Evolutionary conservation across 495 filamentous ascomycete genomes (phyloP).

Genomic region (Letharia lupina): DNA sequence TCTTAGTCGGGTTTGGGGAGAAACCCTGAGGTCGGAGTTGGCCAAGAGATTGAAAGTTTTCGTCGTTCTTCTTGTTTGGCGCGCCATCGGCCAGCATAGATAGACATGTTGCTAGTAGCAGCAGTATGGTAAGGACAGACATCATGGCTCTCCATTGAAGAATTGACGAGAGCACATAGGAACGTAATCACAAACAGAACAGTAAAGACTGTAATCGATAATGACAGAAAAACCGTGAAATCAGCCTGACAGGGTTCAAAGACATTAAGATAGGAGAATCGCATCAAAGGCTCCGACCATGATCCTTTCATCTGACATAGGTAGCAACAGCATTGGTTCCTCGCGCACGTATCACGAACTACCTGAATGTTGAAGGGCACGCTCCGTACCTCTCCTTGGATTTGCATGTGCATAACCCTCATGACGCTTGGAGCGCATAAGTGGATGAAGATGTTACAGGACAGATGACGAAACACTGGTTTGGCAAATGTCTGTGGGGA

Average conservation of each 20-base stretch:
- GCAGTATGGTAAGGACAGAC: constrained; percentile 19
- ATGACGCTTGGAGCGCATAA: constrained; percentile 14
- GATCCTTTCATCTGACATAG: constrained; percentile 7
- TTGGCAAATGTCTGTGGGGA: not conserved
- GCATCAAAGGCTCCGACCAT: not conserved
- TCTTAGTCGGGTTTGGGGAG: not conserved
- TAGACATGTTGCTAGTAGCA: constrained; percentile 8
- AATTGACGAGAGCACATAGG: constrained; percentile 4
- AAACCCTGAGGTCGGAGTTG: not conserved
- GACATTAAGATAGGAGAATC: not conserved
- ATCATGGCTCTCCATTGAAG: constrained; percentile 21
- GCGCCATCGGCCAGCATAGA: constrained; percentile 1
- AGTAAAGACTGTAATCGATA: constrained; percentile 9
- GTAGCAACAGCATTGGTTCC: not conserved
- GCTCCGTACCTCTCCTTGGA: not conserved
- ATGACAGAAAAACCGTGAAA: not conserved
- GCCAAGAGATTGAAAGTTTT: not conserved
- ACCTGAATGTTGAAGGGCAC: not conserved
- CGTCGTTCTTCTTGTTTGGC: constrained; percentile 5
- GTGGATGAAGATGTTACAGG: not conserved
- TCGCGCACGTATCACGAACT: constrained; percentile 15
- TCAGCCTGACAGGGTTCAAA: not conserved
- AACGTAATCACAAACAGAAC: constrained; percentile 2
- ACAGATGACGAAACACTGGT: constrained; percentile 8
- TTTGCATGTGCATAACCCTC: not conserved